Evolutionary conservation across 192 early-diverging fungal species (phyloP), one percentile per base, ranked within the genome.

Genomic region (Entophlyctis luteolus): DNA sequence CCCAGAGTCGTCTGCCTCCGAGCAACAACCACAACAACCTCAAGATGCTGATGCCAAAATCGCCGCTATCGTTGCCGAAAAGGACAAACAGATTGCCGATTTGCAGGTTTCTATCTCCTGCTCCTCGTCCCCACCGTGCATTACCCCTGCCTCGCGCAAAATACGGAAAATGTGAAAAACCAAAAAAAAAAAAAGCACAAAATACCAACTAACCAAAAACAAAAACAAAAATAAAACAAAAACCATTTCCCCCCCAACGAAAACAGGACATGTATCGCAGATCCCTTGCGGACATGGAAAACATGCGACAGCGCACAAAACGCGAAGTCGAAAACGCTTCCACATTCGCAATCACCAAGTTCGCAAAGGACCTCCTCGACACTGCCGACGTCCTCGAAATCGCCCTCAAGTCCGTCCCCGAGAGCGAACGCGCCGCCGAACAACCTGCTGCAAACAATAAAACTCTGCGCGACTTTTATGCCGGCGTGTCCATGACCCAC

Each of bases 201-300:
- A 0, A 35, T 8, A 37, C 62, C 56, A 18, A 10, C 52, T 12
- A 16, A 16, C 18, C 52, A 16, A 16, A 16, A 54, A 22, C 27
- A 12, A 22, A 54, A 54, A n/a, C n/a, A n/a, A n/a, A n/a, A n/a
- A n/a, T n/a, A n/a, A n/a, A n/a, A n/a, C n/a, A n/a, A n/a, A n/a
- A n/a, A n/a, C n/a, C n/a, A n/a, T n/a, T n/a, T n/a, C n/a, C 55
- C 28, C 34, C 28, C 31, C 29, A 12, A 27, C 48, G 12, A 27
- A 23, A 50, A 16, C 55, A 95, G 90, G 93, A 98, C 74, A 79
- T 83, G 25, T 94, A 98, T 75, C 79, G 93, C 66, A 89, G 95
- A 58, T 87, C 89, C 48, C 83, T 99, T 29, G 98, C 98, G 20
- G 98, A 99, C 48, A 85, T 88, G 72, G 98, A 99, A 79, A 99